These are phyloP conservation scores for Pseudogymnoascus sp. DNA, from an alignment of 2,329 filamentous ascomycete genomes.

Conservation along the genomic window DNA sequence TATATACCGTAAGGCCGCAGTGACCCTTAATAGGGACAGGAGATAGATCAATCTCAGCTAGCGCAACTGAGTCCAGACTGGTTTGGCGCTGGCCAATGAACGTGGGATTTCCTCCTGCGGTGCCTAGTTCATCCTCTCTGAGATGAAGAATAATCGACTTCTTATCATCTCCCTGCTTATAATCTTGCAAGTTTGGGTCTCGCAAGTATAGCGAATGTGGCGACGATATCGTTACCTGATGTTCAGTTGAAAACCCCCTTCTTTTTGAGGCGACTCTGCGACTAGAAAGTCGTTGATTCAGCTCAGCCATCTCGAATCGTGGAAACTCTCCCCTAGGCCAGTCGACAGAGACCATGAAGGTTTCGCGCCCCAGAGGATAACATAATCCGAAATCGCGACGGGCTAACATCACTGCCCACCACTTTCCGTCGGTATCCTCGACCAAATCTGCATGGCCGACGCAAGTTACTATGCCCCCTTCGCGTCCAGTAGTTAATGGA, in stretches of 20 bases:
- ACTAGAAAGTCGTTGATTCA: conserved; percentile 12
- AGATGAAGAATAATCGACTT: conserved; percentile 8
- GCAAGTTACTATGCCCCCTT: conserved; percentile 33
- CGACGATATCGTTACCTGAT: not conserved
- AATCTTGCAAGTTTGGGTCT: conserved; percentile 12
- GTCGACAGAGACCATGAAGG: conserved; percentile 24
- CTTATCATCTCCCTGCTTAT: conserved; percentile 10
- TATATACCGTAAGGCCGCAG: conserved; percentile 19
- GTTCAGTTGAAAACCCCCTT: not conserved
- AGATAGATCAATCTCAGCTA: not conserved
- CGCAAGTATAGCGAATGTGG: conserved; percentile 13
- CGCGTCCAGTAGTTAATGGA: conserved; percentile 36
- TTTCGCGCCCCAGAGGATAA: conserved; percentile 27
- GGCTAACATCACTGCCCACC: conserved; percentile 15
- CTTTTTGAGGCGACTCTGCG: not conserved
- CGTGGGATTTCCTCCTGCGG: conserved; percentile 9
- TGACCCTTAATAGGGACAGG: not conserved
- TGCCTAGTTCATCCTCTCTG: conserved; percentile 2
- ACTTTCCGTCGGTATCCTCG: conserved; percentile 28
- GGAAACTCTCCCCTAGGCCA: conserved; percentile 25
- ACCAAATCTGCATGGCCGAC: conserved; percentile 39
- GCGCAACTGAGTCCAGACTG: conserved; percentile 5
- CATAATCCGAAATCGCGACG: conserved; percentile 16
- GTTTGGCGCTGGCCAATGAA: conserved; percentile 17
- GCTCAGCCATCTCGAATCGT: conserved; percentile 13